These are phyloP conservation scores for Helicosporidium sp. DNA, from an alignment of 139 green algal genomes.

Conservation along the genomic window DNA sequence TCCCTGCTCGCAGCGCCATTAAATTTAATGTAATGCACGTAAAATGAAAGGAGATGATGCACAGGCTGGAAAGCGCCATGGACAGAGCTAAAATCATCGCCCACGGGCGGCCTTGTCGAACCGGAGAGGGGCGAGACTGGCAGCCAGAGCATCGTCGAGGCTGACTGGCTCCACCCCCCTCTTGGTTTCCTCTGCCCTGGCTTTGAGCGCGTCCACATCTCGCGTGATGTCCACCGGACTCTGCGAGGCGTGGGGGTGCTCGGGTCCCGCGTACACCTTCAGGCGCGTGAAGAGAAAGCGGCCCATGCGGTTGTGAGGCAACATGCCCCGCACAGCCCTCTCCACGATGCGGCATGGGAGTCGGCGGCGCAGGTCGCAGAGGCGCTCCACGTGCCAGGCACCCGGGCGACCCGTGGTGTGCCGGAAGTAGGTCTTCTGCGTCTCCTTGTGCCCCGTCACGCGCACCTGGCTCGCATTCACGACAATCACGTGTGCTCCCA, in stretches of 20 bases:
- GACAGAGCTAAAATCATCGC: no score
- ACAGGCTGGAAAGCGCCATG: background rate
- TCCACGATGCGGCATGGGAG: constrained; percentile 95
- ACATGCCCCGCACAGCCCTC: constrained; percentile 90
- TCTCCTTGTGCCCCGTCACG: constrained; percentile 75
- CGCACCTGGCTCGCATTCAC: constrained; percentile 85
- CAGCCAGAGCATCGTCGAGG: background rate
- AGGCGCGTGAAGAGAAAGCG: constrained; percentile 70
- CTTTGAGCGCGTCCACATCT: constrained; percentile 42
- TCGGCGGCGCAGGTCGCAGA: constrained; percentile 60
- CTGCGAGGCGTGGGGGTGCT: constrained; percentile 85
- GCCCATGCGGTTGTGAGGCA: constrained; percentile 82
- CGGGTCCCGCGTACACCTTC: constrained; percentile 76
- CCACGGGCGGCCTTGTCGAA: no score
- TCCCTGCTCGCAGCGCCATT: no score
- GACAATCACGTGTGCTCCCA: constrained; percentile 86
- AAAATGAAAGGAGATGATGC: constrained; percentile 1
- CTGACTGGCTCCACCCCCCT: background rate
- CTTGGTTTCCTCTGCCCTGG: background rate
- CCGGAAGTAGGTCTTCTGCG: constrained; percentile 78
- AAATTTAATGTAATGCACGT: no score
- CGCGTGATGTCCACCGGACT: constrained; percentile 70
- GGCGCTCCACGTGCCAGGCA: constrained; percentile 46
- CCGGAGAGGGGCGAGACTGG: background rate
- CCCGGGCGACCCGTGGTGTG: constrained; percentile 67